Percentiles rank a stretch among this genome's conserved stretches.
Conservation (phyloP, 2,329 filamentous ascomycete species). For the Leptographium radiaticola region DNA sequence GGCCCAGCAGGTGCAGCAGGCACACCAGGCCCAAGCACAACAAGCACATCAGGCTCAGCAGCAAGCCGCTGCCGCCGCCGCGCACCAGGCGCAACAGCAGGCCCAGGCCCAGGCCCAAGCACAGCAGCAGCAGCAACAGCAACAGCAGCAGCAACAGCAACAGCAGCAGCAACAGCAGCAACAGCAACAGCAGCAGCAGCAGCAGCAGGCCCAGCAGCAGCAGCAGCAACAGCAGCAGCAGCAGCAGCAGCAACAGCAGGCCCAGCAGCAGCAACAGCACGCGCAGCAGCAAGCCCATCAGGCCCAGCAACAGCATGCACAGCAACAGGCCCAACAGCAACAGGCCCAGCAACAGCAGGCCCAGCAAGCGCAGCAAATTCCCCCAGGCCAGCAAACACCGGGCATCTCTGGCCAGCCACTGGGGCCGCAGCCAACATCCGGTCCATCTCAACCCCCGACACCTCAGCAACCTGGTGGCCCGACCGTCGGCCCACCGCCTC, state of each 20-base stretch:
- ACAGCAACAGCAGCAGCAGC: constrained; percentile 25
- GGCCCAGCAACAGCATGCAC: constrained; percentile 31
- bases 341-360: constrained; percentile 16
- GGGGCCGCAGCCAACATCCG: not conserved
- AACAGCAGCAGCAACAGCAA: constrained; percentile 22
- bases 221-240: constrained; percentile 17
- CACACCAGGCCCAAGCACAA: constrained; percentile 21
- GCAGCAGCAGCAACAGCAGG: constrained; percentile 27
- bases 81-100: constrained; percentile 25
- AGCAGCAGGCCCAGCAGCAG: constrained; percentile 3
- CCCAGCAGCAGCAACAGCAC: constrained; percentile 18
- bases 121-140: constrained; percentile 22
- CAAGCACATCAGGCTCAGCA: constrained; percentile 30
- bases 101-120: constrained; percentile 19
- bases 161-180: constrained; percentile 19
- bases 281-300: constrained; percentile 17
- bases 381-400: constrained; percentile 5
- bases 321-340: constrained; percentile 29
- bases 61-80: constrained; percentile 13
- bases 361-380: constrained; percentile 24
- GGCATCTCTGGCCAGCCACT: constrained; percentile 6
- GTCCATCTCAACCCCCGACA: constrained; percentile 17
- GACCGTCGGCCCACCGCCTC: constrained; percentile 22
- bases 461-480: constrained; percentile 19
- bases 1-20: constrained; percentile 20